Evolutionary conservation across 2,329 filamentous ascomycete species (phyloP).

Genomic region (Gyromitra esculenta): DNA sequence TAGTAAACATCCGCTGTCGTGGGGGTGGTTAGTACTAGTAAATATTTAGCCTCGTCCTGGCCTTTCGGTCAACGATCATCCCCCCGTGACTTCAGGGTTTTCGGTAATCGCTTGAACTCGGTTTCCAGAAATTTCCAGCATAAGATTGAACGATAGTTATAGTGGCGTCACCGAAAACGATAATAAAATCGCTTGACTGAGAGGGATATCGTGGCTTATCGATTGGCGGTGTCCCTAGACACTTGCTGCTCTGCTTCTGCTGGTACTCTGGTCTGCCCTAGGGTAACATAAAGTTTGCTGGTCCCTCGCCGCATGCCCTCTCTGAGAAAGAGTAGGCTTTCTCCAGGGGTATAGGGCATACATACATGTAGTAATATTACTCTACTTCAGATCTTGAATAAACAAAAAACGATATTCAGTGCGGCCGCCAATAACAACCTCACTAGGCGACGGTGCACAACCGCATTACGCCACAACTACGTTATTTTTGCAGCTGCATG

Average conservation of each 20-base stretch:
- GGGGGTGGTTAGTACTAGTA: conserved; percentile 7
- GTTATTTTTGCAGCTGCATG: conserved; percentile 35
- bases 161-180: neutral
- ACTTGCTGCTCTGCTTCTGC: neutral
- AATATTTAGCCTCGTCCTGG: conserved; percentile 15
- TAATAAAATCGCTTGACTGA: neutral
- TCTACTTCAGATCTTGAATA: conserved; percentile 1
- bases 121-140: conserved; percentile 24
- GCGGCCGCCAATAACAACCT: conserved; percentile 35
- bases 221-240: conserved; percentile 8
- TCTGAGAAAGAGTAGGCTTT: neutral
- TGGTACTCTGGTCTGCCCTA: neutral
- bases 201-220: conserved; percentile 25
- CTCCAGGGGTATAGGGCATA: neutral
- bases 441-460: neutral
- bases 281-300: neutral
- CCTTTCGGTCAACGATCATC: conserved; percentile 14
- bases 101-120: conserved; percentile 6
- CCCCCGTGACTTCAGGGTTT: conserved; percentile 23
- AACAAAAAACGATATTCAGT: conserved; percentile 28
- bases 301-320: too few species aligned
- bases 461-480: conserved; percentile 44
- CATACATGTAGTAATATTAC: neutral
- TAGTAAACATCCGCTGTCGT: neutral
- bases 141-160: neutral